phyloP scores from a whole-genome alignment of 2,329 filamentous ascomycete species.

The Cadophora malorum region DNA sequence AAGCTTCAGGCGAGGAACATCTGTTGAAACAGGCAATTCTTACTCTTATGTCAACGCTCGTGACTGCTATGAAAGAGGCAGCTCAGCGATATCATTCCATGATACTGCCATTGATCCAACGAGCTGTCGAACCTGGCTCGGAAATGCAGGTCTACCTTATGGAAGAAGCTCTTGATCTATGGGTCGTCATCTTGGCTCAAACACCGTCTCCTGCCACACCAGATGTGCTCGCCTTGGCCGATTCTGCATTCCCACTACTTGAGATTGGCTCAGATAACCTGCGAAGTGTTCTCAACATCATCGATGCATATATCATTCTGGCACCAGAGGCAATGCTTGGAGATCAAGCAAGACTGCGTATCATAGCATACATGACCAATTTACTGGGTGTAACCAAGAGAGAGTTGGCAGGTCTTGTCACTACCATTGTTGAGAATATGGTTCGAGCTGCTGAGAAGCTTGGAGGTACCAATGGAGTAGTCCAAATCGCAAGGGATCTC shows the following conservation, averaged over 20 bases:
- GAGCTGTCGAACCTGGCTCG: conserved; percentile 78
- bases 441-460: conserved; percentile 68
- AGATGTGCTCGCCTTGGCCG: conserved; percentile 67
- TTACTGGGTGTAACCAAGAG: conserved; percentile 60
- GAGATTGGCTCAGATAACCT: conserved; percentile 70
- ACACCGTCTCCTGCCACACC: conserved; percentile 65
- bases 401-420: conserved; percentile 63
- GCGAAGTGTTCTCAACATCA: conserved; percentile 65
- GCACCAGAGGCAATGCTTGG: conserved; percentile 71
- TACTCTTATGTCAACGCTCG: conserved; percentile 81
- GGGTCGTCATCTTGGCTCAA: conserved; percentile 76
- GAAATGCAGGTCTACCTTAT: conserved; percentile 81
- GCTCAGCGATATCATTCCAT: conserved; percentile 80
- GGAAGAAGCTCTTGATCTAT: conserved; percentile 91
- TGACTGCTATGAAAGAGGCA: conserved; percentile 81
- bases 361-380: conserved; percentile 56
- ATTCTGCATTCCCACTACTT: conserved; percentile 69
- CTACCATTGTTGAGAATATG: conserved; percentile 67
- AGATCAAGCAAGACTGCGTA: conserved; percentile 59
- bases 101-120: conserved; percentile 82
- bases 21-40: conserved; percentile 94
- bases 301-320: conserved; percentile 74
- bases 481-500: conserved; percentile 69
- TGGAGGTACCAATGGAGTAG: conserved; percentile 65
- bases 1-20: conserved; percentile 77